Base-by-base conservation (phyloP, 805 yeast genomes). In the Diddensiella santjacobensis region DNA sequence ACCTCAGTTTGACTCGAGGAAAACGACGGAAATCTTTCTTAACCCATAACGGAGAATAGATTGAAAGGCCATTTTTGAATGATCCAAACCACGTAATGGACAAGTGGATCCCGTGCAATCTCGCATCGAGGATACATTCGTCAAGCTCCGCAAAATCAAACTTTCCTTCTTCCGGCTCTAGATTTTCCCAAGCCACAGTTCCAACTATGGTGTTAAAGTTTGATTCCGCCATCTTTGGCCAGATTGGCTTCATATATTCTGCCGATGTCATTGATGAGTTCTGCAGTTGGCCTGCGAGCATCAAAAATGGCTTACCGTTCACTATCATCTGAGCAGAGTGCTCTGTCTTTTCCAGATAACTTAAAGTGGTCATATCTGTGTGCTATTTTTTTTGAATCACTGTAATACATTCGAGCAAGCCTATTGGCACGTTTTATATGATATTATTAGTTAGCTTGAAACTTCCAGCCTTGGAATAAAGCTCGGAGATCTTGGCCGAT, bases 21-120 rank as follows among this genome's bases (percentile, higher is more conserved):
- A 52, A 53, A 2, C 54, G 17, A 8, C 26, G 22, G 11, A 45
- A 31, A 39, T 53, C 37, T 15, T 22, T 47, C 45, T 52, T 53
- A 18, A 49, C 45, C 56, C 56, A 52, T 10, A 18, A 15, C 2
- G 55, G 55, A 19, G 51, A 45, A 44, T 52, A 52, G 13, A 48
- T 22, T 8, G 51, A 50, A 35, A 46, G 23, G 4, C 53, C 57
- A 31, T 53, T 52, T 29, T 53, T 53, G 36, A 51, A 53, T 6
- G 57, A 29, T 22, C 57, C 57, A 38, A 53, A 53, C 57, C 57
- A 53, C 17, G 46, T 39, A n/a, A 53, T 38, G 15, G 45, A 23
- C 4, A 53, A 35, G 17, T 52, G 39, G 22, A 53, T 11, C 3
- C 40, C 55, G 26, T 48, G 44, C 15, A 33, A n/a, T 5, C 54